Percentiles rank a stretch among this genome's conserved stretches.
These are phyloP conservation scores for Stagonosporopsis vannaccii DNA, from an alignment of 2,329 filamentous ascomycete genomes.

Conservation along the genomic window DNA sequence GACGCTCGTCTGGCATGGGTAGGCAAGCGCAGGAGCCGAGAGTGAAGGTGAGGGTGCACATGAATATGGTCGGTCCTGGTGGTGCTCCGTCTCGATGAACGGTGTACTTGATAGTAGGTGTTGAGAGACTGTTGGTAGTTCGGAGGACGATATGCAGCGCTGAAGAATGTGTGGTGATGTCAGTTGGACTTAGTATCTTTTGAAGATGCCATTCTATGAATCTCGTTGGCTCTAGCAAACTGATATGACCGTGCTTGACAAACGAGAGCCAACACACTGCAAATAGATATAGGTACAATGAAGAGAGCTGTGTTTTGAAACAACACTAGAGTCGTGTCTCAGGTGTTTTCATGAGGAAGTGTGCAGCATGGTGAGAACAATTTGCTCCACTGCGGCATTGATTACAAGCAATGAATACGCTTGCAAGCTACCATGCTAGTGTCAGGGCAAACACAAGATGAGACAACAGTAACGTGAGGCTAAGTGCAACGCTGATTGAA, in stretches of 20 bases:
- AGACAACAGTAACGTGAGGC: background rate
- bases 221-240: background rate
- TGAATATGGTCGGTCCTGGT: background rate
- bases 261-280: background rate
- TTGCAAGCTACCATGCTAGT: background rate
- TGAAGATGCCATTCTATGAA: too few species aligned
- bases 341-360: background rate
- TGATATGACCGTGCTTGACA: background rate
- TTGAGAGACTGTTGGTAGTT: background rate
- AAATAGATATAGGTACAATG: background rate
- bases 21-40: background rate
- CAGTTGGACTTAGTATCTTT: background rate
- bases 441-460: background rate
- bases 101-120: background rate
- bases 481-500: background rate
- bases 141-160: background rate
- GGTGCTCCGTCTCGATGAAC: background rate
- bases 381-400: background rate
- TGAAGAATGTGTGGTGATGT: background rate
- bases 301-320: background rate
- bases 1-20: background rate
- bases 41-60: background rate
- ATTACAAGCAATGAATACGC: background rate
- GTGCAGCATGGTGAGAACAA: background rate
- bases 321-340: conserved; percentile 2